phyloP scores from a whole-genome alignment of 2,329 filamentous ascomycete species.

The Colletotrichum viniferum region DNA sequence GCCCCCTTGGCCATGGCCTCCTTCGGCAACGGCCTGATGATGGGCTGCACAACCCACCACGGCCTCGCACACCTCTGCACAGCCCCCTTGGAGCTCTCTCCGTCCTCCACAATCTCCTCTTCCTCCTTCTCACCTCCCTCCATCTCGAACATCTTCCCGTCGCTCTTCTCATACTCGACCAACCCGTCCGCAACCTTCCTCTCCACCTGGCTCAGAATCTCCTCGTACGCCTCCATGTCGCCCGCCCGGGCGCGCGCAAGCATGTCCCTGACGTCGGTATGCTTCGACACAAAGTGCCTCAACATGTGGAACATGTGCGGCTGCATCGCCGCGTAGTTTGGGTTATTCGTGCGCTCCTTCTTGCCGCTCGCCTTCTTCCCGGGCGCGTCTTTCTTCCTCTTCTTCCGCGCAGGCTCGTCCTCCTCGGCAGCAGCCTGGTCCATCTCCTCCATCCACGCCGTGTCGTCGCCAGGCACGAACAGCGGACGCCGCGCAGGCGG shows the following conservation, averaged over 20 bases:
- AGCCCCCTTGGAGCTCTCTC: conserved; percentile 67
- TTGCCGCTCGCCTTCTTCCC: conserved; percentile 27
- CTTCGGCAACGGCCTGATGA: conserved; percentile 83
- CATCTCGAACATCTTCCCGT: conserved; percentile 52
- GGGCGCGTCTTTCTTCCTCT: conserved; percentile 45
- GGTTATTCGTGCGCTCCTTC: conserved; percentile 60
- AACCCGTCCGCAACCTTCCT: conserved; percentile 74
- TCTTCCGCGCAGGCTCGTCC: conserved; percentile 58
- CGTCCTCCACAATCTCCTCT: conserved; percentile 40
- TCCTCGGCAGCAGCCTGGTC: conserved; percentile 31
- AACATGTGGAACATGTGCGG: conserved; percentile 93
- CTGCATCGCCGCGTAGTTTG: conserved; percentile 82
- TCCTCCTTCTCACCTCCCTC: conserved; percentile 27
- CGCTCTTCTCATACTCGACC: conserved; percentile 64
- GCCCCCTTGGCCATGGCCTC: conserved; percentile 86
- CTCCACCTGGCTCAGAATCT: conserved; percentile 78
- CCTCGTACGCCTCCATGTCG: conserved; percentile 78
- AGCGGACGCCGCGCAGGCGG: conserved; percentile 73
- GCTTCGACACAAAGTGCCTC: conserved; percentile 76
- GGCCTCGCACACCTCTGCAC: conserved; percentile 78
- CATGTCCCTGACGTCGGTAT: conserved; percentile 86
- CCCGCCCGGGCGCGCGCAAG: conserved; percentile 72
- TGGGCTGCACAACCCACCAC: conserved; percentile 90
- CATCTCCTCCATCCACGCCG: conserved; percentile 46
- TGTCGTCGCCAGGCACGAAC: conserved; percentile 68